Conservation (phyloP, 164 flowering plant species). For the Nymphaea thermarum region DNA sequence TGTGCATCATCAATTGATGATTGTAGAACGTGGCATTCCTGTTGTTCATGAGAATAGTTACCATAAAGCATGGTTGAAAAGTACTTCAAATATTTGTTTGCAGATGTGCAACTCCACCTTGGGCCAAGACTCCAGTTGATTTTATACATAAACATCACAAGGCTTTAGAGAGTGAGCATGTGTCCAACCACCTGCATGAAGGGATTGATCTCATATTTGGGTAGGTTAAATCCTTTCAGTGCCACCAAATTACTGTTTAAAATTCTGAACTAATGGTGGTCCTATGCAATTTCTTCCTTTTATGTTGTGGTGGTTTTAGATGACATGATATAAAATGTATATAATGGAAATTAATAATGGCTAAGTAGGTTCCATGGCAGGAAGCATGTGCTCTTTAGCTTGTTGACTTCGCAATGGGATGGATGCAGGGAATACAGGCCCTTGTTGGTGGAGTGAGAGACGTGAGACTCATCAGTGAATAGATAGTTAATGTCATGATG, state of each 20-base stretch:
- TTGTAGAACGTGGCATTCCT: neutral
- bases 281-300: neutral
- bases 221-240: conserved; percentile 27
- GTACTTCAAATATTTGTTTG: neutral
- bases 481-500: too few species aligned
- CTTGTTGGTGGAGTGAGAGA: too few species aligned
- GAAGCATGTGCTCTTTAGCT: too few species aligned
- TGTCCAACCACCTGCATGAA: conserved; percentile 91
- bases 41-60: neutral
- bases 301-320: neutral
- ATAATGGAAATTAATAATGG: too few species aligned
- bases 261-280: neutral
- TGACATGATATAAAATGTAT: too few species aligned
- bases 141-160: conserved; percentile 85
- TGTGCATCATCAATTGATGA: neutral
- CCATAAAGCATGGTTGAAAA: neutral
- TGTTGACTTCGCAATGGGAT: too few species aligned
- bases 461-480: too few species aligned
- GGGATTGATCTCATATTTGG: conserved; percentile 99
- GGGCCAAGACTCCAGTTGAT: conserved; percentile 88
- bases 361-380: too few species aligned
- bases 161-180: conserved; percentile 99
- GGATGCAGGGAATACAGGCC: too few species aligned
- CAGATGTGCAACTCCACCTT: conserved; percentile 93
- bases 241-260: too few species aligned